A percentile compares a stretch with the other conserved stretches of the same genome.
Evolutionary conservation across 805 yeast species (phyloP).

Genomic region (Candida broadrunensis): DNA sequence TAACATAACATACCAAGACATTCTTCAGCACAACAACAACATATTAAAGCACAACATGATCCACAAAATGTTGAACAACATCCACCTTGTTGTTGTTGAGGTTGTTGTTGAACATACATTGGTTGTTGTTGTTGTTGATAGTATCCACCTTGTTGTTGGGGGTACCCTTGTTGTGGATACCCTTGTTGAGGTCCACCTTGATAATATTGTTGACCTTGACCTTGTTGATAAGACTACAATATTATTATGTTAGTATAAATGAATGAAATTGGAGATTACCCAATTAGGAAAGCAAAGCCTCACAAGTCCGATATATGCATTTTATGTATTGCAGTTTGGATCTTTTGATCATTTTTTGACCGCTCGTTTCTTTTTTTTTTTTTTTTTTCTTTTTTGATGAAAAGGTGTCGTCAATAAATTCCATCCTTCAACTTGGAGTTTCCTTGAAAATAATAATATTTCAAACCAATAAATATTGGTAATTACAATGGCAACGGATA

Average conservation of each 20-base stretch:
- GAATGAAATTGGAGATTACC: background rate
- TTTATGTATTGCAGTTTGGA: background rate
- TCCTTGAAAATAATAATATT: too few relatives aligned
- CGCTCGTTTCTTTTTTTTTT: too few relatives aligned
- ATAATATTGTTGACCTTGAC: conserved; percentile 18
- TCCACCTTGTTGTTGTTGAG: conserved; percentile 22
- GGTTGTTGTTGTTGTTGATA: conserved; percentile 43
- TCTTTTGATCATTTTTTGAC: too few relatives aligned
- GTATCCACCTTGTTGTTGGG: conserved; percentile 21
- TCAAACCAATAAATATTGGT: too few relatives aligned
- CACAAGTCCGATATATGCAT: background rate
- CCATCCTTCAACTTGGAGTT: too few relatives aligned
- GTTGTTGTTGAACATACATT: conserved; percentile 41
- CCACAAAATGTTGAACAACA: conserved; percentile 34
- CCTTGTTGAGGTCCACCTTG: conserved; percentile 18
- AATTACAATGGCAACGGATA: too few relatives aligned
- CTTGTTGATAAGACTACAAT: conserved; percentile 16
- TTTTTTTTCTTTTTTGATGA: too few relatives aligned
- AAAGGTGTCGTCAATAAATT: too few relatives aligned
- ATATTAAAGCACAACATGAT: conserved; percentile 39
- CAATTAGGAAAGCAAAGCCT: background rate
- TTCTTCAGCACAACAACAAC: conserved; percentile 31
- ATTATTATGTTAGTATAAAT: background rate
- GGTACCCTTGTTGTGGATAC: conserved; percentile 25
- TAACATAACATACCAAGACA: conserved; percentile 1